Percentiles rank a stretch among this genome's conserved stretches.
phyloP scores from a whole-genome alignment of 352 stramenopile species.

The Phytophthora sojae region DNA sequence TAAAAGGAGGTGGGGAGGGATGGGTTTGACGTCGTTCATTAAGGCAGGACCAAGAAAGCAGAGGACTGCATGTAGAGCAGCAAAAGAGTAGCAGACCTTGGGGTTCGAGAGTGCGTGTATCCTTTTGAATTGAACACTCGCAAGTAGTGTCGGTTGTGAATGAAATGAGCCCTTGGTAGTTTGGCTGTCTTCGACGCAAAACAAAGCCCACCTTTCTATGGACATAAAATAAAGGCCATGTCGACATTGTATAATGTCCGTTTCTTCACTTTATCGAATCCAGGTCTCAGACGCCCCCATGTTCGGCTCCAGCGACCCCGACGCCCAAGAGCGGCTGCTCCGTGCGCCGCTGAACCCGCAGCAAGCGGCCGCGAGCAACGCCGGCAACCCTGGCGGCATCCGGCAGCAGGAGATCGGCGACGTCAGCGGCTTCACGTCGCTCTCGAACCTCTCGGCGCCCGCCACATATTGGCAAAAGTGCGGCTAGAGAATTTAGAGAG shows the following conservation, averaged over 20 bases:
- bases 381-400: constrained; percentile 26
- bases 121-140: constrained; percentile 38
- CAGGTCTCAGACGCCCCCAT: constrained; percentile 15
- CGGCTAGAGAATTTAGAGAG: constrained; percentile 2
- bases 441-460: constrained; percentile 38
- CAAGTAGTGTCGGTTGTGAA: constrained; percentile 15
- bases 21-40: constrained; percentile 26
- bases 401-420: constrained; percentile 38
- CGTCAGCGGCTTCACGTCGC: constrained; percentile 42
- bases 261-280: background rate
- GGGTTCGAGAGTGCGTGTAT: constrained; percentile 19
- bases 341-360: constrained; percentile 47
- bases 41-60: constrained; percentile 18
- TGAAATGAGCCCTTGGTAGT: background rate
- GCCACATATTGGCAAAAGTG: constrained; percentile 57
- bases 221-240: background rate
- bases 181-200: background rate
- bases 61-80: constrained; percentile 33
- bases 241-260: background rate
- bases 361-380: constrained; percentile 24
- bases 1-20: constrained; percentile 15
- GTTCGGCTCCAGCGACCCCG: constrained; percentile 36
- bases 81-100: constrained; percentile 21
- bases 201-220: background rate
- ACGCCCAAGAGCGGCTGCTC: constrained; percentile 39